A percentile compares a stretch with the other conserved stretches of the same genome.
phyloP scores from a whole-genome alignment of 345 rosid species.

The Adansonia digitata region DNA sequence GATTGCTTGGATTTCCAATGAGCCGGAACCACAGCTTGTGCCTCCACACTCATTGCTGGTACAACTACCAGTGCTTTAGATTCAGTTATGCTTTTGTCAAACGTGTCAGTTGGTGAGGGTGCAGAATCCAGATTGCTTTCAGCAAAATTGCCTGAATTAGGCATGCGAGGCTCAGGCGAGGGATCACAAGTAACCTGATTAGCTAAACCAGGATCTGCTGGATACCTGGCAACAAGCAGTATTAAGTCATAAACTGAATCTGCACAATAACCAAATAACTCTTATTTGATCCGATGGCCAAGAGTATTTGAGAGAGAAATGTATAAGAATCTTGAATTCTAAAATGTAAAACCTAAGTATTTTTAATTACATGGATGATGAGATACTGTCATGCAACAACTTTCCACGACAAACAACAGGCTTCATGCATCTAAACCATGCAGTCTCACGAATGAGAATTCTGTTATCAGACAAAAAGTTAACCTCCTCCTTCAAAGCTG shows the following conservation, averaged over 20 bases:
- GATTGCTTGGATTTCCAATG: conserved; percentile 72
- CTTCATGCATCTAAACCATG: background rate
- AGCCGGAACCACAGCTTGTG: conserved; percentile 50
- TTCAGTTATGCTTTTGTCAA: conserved; percentile 41
- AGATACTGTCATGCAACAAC: background rate
- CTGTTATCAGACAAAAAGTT: background rate
- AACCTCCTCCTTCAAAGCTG: background rate
- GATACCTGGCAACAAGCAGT: conserved; percentile 39
- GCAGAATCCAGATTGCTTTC: conserved; percentile 85
- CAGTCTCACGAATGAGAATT: background rate
- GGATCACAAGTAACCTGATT: conserved; percentile 32
- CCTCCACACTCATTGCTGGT: conserved; percentile 53
- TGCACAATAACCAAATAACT: background rate
- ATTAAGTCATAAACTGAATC: conserved; percentile 11
- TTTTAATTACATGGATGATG: background rate
- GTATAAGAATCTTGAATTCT: background rate
- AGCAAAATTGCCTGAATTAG: conserved; percentile 39
- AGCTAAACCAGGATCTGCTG: conserved; percentile 19
- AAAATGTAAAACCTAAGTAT: background rate
- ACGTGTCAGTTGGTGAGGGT: conserved; percentile 47
- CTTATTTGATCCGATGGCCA: background rate
- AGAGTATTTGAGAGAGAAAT: background rate
- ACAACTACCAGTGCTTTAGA: conserved; percentile 72
- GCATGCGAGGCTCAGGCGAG: conserved; percentile 32
- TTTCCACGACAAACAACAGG: background rate